Evolutionary conservation across 2,329 filamentous ascomycete species (phyloP).

Genomic region (Botryotinia convoluta): DNA sequence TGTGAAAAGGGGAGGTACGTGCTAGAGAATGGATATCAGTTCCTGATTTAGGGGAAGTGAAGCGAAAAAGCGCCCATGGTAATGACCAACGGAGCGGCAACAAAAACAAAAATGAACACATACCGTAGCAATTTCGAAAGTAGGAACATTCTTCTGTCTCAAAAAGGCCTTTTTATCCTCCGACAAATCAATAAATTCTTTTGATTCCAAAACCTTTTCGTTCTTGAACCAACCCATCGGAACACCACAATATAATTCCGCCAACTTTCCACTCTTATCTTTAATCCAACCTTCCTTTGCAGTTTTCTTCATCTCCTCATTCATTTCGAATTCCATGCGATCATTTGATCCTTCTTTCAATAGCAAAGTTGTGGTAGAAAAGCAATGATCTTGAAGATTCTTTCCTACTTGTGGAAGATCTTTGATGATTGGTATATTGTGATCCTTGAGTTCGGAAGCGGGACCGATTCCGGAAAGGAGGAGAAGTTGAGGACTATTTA

Average conservation of each 20-base stretch:
- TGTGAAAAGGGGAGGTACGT: conserved; percentile 34
- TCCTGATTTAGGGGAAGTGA: not conserved
- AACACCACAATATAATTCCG: conserved; percentile 9
- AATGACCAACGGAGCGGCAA: not conserved
- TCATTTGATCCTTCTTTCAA: conserved; percentile 27
- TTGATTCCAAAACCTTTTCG: not conserved
- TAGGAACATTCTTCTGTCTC: not conserved
- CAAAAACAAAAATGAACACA: no score
- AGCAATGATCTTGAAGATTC: conserved; percentile 52
- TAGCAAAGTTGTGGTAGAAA: conserved; percentile 40
- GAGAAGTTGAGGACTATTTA: conserved; percentile 48
- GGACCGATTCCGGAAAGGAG: conserved; percentile 49
- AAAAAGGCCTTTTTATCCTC: not conserved
- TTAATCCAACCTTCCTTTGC: conserved; percentile 1
- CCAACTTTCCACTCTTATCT: not conserved
- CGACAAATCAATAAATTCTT: not conserved
- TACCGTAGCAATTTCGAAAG: conserved; percentile 11
- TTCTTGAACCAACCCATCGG: conserved; percentile 6
- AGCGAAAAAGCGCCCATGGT: not conserved
- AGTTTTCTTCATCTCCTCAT: conserved; percentile 37
- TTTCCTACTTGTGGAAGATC: conserved; percentile 63
- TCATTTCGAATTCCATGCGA: conserved; percentile 43
- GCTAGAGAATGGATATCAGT: conserved; percentile 17
- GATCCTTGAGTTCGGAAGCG: conserved; percentile 40
- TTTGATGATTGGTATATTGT: conserved; percentile 51